phyloP scores from a whole-genome alignment of 2,329 filamentous ascomycete genomes.

The Xenosphaeropsis pyriputrescens region DNA sequence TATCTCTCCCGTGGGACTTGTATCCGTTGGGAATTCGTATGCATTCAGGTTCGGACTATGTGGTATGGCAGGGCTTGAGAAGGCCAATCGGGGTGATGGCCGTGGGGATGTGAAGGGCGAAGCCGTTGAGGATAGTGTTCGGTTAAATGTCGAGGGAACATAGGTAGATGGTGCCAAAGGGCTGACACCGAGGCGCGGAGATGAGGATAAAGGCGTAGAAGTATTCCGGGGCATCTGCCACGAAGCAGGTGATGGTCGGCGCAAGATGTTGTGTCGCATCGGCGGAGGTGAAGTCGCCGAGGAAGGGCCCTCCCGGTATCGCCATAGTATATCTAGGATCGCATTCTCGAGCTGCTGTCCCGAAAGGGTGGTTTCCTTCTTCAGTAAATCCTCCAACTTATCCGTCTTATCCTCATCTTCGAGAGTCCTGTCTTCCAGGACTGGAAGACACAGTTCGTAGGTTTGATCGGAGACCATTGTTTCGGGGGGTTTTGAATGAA shows the following conservation, averaged over 20 bases:
- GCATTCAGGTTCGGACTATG: conserved; percentile 89
- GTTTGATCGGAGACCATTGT: conserved; percentile 83
- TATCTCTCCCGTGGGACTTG: conserved; percentile 66
- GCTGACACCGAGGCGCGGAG: conserved; percentile 67
- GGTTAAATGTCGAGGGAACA: conserved; percentile 60
- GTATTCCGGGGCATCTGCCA: conserved; percentile 68
- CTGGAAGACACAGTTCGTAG: conserved; percentile 79
- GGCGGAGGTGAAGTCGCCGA: conserved; percentile 63
- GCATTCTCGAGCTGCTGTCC: conserved; percentile 77
- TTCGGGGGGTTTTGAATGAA: not conserved
- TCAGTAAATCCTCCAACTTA: conserved; percentile 73
- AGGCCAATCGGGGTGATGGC: conserved; percentile 79
- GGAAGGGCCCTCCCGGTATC: conserved; percentile 55
- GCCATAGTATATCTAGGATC: conserved; percentile 82
- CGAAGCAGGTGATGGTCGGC: conserved; percentile 80
- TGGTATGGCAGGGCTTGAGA: conserved; percentile 80
- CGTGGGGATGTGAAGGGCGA: conserved; percentile 92
- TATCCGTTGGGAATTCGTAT: conserved; percentile 82
- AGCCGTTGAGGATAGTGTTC: conserved; percentile 63
- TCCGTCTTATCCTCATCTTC: conserved; percentile 96
- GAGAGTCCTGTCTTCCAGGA: conserved; percentile 67
- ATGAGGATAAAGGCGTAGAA: conserved; percentile 68
- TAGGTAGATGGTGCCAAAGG: conserved; percentile 78
- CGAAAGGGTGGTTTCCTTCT: conserved; percentile 59
- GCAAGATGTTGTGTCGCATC: conserved; percentile 77